These are phyloP conservation scores for Penicillium sp. DNA, from an alignment of 2,329 filamentous ascomycete genomes.

Conservation along the genomic window DNA sequence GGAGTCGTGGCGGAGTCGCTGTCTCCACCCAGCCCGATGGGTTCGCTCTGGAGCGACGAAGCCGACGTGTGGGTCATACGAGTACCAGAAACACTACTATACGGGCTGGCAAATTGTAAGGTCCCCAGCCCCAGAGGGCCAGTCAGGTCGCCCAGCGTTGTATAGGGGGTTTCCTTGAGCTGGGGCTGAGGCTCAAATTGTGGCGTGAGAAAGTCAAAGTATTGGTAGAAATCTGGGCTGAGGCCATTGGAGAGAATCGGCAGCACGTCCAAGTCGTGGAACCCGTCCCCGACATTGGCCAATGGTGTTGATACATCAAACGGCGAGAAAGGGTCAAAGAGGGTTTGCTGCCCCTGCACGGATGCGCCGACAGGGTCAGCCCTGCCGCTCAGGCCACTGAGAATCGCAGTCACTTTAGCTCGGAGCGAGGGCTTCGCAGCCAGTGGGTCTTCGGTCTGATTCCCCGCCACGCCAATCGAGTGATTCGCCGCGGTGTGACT, in stretches of 20 bases:
- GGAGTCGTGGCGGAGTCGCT: neutral
- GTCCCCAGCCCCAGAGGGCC: neutral
- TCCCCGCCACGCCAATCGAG: too few relatives aligned
- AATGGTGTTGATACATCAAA: neutral
- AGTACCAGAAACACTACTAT: neutral
- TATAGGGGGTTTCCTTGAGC: neutral
- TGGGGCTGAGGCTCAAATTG: neutral
- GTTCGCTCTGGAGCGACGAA: neutral
- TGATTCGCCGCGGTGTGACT: neutral
- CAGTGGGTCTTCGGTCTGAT: too few relatives aligned
- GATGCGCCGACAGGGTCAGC: too few relatives aligned
- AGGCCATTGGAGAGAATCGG: neutral
- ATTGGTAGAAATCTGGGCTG: neutral
- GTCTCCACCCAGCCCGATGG: neutral
- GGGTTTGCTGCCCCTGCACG: too few relatives aligned
- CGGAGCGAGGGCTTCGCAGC: too few relatives aligned
- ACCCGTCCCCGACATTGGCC: neutral
- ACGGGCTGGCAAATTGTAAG: neutral
- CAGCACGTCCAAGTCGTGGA: slow-evolving; percentile 1
- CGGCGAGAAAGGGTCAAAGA: too few relatives aligned
- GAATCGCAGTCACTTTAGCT: too few relatives aligned
- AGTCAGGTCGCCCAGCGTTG: neutral
- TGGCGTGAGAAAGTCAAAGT: slow-evolving; percentile 1
- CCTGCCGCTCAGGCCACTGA: too few relatives aligned
- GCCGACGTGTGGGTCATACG: neutral